Base-by-base conservation (phyloP, 2,329 filamentous ascomycete species). In the Xylogone sp. region DNA sequence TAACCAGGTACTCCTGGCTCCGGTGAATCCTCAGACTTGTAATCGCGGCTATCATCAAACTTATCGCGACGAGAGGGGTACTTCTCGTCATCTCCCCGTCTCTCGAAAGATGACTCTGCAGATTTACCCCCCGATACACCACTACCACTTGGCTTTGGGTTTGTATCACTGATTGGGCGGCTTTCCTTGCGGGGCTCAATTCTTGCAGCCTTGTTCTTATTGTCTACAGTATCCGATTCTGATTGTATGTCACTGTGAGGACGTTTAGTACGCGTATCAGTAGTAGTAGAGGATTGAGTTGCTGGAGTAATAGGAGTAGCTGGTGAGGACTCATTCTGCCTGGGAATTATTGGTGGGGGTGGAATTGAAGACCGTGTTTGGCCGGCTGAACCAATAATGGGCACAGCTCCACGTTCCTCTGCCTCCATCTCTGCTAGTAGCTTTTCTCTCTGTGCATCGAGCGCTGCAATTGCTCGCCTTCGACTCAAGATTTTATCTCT, bases 361-460 rank as follows among this genome's bases (percentile, higher is more conserved):
- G 59, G 51, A 57, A 64, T 64, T 27, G 53, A 46, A 19, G 55
- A 50, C 44, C 39, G 19, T 19, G 42, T 45, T 24, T 55, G 52
- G 10, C 20, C 21, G 16, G 22, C 22, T 21, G 20, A 45, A n/a
- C 21, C 22, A 22, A 42, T 10, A 43, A 49, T 18, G 9, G 55
- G 52, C 44, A 59, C 22, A 46, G 52, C 57, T 3, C 53, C 53
- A 43, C 56, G 56, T 49, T 61, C 57, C 27, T 63, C 60, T 24
- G 54, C 56, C 48, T 59, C 56, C 52, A 65, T 61, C 42, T 65
- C 60, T 49, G 60, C 59, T 10, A 65, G 43, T 16, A 68, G 46
- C 48, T 58, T 59, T 8, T 59, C 57, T 55, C 58, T 64, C 48
- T 69, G 58, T 24, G 59, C 60, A 51, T 71, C 65, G 22, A 71